Conservation (phyloP, 352 stramenopile species). For the Plasmopara viticola region DNA sequence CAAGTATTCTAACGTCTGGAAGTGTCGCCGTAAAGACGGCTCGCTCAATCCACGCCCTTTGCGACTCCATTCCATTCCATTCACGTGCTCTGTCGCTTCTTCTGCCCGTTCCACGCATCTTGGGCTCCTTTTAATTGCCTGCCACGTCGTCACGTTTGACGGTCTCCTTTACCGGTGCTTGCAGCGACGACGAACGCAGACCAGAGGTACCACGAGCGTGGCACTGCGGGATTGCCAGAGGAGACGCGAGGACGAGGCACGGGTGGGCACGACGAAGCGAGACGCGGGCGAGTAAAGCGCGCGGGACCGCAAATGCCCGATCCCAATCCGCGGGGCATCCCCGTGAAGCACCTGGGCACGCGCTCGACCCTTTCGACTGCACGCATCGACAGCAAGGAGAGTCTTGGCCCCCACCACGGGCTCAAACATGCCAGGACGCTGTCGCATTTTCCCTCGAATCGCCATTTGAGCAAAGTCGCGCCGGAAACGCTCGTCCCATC, state of each 20-base stretch:
- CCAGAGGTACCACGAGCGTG: constrained; percentile 24
- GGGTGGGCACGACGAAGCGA: constrained; percentile 23
- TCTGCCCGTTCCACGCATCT: neutral
- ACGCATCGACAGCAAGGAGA: constrained; percentile 12
- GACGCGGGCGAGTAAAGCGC: constrained; percentile 18
- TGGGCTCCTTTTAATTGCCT: neutral
- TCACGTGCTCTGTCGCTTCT: neutral
- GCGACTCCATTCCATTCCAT: constrained; percentile 2
- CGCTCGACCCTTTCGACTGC: constrained; percentile 1
- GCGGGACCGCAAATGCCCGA: constrained; percentile 29
- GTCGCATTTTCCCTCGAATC: constrained; percentile 34
- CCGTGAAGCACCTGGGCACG: constrained; percentile 19
- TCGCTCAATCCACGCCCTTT: constrained; percentile 6
- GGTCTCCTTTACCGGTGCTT: constrained; percentile 3
- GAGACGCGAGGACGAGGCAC: constrained; percentile 32
- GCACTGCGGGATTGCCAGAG: constrained; percentile 36
- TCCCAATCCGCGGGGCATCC: constrained; percentile 25
- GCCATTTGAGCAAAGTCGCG: constrained; percentile 60
- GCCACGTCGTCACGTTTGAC: neutral
- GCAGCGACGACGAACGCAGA: constrained; percentile 7
- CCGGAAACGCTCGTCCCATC: constrained; percentile 42
- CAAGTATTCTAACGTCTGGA: constrained; percentile 20
- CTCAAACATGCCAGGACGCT: constrained; percentile 32
- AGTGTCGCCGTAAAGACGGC: constrained; percentile 11
- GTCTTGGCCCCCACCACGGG: constrained; percentile 21